A percentile compares a stretch with the other conserved stretches of the same genome.
These are phyloP conservation scores for Symmetrospora coprosmae DNA, from an alignment of 768 basidiomycete species.

Conservation along the genomic window DNA sequence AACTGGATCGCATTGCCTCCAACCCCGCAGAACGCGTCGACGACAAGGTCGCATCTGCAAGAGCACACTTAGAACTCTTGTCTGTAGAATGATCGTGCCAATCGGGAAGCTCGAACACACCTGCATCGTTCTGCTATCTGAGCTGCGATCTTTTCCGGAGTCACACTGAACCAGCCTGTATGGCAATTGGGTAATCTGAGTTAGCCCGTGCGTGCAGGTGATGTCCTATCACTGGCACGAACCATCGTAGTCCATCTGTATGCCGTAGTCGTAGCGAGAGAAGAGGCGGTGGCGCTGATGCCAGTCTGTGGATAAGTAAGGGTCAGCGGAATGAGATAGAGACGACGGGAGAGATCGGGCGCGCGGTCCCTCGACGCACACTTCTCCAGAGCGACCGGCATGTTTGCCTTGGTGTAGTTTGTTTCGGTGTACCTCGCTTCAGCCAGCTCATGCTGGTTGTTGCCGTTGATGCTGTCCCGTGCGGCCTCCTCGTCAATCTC, in stretches of 20 bases:
- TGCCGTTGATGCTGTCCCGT: not conserved
- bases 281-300: conserved; percentile 69
- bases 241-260: conserved; percentile 84
- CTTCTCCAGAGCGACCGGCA: not conserved
- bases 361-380: not conserved
- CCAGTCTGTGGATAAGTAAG: conserved; percentile 49
- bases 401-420: not conserved
- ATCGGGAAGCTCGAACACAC: too few species aligned
- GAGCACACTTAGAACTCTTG: not conserved
- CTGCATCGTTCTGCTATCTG: conserved; percentile 82
- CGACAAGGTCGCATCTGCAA: conserved; percentile 54
- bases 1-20: conserved; percentile 97
- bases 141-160: conserved; percentile 77
- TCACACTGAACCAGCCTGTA: conserved; percentile 43
- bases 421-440: not conserved
- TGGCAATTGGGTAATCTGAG: not conserved
- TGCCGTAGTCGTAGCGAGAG: conserved; percentile 55
- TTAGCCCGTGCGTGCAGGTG: not conserved
- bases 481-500: not conserved
- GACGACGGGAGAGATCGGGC: not conserved
- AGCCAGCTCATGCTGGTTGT: not conserved
- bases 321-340: not conserved
- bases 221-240: conserved; percentile 93
- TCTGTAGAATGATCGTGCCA: conserved; percentile 19
- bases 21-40: conserved; percentile 94